A percentile compares a stretch with the other conserved stretches of the same genome.
These are phyloP conservation scores for Aspergillus olivimuriae DNA, from an alignment of 495 filamentous ascomycete genomes.

Conservation along the genomic window DNA sequence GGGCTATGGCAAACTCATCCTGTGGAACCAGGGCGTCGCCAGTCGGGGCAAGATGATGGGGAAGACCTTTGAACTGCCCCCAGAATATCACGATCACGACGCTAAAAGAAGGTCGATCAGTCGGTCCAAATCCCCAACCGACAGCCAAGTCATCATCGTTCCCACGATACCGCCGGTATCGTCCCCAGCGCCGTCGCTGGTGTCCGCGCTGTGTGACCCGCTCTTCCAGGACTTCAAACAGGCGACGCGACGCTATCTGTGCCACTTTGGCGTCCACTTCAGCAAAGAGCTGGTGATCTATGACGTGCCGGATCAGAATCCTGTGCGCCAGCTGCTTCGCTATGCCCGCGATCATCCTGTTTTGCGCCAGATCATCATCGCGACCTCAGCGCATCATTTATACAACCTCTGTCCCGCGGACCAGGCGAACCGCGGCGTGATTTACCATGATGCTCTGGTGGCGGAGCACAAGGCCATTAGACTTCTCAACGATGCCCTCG, in stretches of 20 bases:
- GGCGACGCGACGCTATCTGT: neutral
- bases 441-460: neutral
- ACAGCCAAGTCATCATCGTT: no score
- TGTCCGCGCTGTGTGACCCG: neutral
- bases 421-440: neutral
- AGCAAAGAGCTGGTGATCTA: conserved; percentile 4
- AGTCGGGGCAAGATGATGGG: conserved; percentile 9
- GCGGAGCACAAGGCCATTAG: neutral
- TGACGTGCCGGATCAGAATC: neutral
- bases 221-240: neutral
- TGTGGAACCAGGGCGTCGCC: conserved; percentile 2
- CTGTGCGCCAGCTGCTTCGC: neutral
- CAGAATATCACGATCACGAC: no score
- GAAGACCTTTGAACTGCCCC: conserved; percentile 2
- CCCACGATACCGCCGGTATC: no score
- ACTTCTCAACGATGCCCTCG: neutral
- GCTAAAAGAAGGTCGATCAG: no score
- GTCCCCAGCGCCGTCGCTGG: no score
- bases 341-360: neutral
- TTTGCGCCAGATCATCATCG: neutral
- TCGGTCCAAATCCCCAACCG: no score
- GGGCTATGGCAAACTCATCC: conserved; percentile 2
- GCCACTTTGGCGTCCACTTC: neutral
- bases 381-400: conserved; percentile 1
- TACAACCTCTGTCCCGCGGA: neutral